Percentiles rank a stretch among this genome's conserved stretches.
phyloP scores from a whole-genome alignment of 148 eudicot species.

The Rhododendron vialii region DNA sequence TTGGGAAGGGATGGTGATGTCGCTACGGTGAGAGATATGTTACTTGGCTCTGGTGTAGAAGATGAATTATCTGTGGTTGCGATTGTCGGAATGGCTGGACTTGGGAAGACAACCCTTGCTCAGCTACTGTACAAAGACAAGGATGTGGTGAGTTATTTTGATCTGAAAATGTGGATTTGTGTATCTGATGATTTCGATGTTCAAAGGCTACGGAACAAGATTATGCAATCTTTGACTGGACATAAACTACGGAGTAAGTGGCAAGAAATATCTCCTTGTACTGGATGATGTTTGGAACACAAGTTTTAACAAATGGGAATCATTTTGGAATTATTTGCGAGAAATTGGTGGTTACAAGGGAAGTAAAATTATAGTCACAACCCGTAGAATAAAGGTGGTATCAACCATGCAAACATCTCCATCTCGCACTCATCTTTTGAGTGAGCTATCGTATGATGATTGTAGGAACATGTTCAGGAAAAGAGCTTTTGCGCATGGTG shows the following conservation, averaged over 20 bases:
- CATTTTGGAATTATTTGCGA: not conserved
- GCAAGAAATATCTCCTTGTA: conserved; percentile 10
- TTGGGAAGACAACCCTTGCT: not conserved
- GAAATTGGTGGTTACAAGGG: not conserved
- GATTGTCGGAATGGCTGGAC: conserved; percentile 8
- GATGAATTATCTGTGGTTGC: not conserved
- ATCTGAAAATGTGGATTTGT: conserved; percentile 1
- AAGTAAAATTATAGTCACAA: no score
- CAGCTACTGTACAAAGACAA: not conserved
- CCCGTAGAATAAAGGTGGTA: no score
- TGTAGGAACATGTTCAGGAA: conserved; percentile 1
- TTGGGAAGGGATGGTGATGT: conserved; percentile 9
- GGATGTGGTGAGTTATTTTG: not conserved
- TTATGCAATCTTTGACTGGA: not conserved
- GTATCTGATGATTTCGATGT: not conserved
- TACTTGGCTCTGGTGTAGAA: not conserved
- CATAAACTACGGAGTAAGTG: no score
- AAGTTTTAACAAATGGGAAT: not conserved
- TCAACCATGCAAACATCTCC: not conserved
- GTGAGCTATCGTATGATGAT: not conserved
- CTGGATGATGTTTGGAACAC: conserved; percentile 18
- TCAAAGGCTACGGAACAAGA: not conserved
- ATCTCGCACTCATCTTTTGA: not conserved
- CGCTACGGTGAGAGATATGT: not conserved
- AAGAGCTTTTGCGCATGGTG: not conserved